Base-by-base conservation (phyloP, 2,329 filamentous ascomycete genomes). In the Fusarium piperis region DNA sequence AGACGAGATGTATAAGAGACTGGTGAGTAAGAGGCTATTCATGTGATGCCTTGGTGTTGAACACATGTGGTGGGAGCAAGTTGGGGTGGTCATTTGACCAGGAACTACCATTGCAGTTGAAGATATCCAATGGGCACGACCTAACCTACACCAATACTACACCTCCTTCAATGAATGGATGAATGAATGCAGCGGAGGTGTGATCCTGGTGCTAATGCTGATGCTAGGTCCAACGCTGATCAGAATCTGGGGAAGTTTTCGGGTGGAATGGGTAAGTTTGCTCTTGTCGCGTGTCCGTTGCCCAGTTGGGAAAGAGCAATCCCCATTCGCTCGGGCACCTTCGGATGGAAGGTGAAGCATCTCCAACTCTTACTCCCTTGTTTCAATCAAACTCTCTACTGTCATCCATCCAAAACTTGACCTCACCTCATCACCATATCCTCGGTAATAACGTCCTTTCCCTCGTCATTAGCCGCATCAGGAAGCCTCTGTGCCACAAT, bases 221-320 rank as follows among this genome's bases (percentile, higher is more conserved):
- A 46, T 30, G 41, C 41, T 46, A 23, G 23, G 23, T 23, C 23
- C 5, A 51, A 51, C 46, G 46, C 48, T 66, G 33, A 46, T 30
- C 26, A 30, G 62, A 72, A 67, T 72, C 70, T 6, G 70, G 70
- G 70, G 70, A 72, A 72, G 36, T 67, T 23, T 62, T 58, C 66
- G 62, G 56, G 66, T 61, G 59, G 56, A 56, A 67, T 51, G 39
- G 48, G 60, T 33, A 35, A 46, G 65, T 33, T 38, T 52, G 10
- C 57, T 67, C 35, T 20, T 36, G 52, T 36, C 32, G 30, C 48
- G 30, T 53, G 51, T 39, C 20, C 4, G 33, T 35, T 38, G 7
- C 53, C 35, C 6, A 39, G 32, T 35, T 57, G 20, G 68, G 68
- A 57, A 70, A 68, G 26, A 59, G 52, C 44, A 16, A 56, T 60